Conservation (phyloP, 768 basidiomycete species). For the Rhodotorula graminis region DNA sequence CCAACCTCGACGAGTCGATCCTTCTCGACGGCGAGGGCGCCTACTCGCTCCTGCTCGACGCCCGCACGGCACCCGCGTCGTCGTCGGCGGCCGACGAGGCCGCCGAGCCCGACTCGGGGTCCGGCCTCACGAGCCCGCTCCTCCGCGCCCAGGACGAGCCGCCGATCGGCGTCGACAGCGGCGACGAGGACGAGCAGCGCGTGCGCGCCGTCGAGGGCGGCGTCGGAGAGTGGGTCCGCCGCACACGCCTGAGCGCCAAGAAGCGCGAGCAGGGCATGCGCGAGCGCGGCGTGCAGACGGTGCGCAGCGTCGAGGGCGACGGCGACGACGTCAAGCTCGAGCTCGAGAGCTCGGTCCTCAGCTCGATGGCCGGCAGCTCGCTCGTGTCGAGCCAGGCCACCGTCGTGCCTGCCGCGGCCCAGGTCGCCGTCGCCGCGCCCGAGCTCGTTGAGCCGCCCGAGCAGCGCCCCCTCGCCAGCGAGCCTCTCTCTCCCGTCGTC, state of each 20-base stretch:
- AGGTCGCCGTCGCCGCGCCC: too few relatives aligned
- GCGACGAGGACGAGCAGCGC: too few relatives aligned
- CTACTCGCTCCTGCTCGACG: slow-evolving; percentile 20
- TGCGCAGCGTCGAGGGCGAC: too few relatives aligned
- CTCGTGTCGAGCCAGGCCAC: slow-evolving; percentile 1
- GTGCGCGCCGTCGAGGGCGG: too few relatives aligned
- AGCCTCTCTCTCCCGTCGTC: too few relatives aligned
- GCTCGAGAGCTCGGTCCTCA: not conserved
- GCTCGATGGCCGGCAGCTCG: not conserved
- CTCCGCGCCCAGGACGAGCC: not conserved
- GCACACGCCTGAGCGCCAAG: not conserved
- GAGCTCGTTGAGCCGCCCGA: too few relatives aligned
- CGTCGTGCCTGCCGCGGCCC: not conserved
- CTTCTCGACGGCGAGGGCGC: slow-evolving; percentile 2
- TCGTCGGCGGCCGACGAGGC: too few relatives aligned
- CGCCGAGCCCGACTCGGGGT: not conserved
- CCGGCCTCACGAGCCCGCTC: not conserved
- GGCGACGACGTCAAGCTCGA: not conserved
- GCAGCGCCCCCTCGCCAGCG: too few relatives aligned
- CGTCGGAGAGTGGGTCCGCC: not conserved
- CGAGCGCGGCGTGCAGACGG: not conserved
- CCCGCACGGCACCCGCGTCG: not conserved
- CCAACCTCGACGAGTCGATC: not conserved
- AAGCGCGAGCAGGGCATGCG: not conserved
- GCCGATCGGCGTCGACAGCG: too few relatives aligned